These are phyloP conservation scores for Colletotrichum lentis DNA, from an alignment of 2,329 filamentous ascomycete species.

Conservation along the genomic window DNA sequence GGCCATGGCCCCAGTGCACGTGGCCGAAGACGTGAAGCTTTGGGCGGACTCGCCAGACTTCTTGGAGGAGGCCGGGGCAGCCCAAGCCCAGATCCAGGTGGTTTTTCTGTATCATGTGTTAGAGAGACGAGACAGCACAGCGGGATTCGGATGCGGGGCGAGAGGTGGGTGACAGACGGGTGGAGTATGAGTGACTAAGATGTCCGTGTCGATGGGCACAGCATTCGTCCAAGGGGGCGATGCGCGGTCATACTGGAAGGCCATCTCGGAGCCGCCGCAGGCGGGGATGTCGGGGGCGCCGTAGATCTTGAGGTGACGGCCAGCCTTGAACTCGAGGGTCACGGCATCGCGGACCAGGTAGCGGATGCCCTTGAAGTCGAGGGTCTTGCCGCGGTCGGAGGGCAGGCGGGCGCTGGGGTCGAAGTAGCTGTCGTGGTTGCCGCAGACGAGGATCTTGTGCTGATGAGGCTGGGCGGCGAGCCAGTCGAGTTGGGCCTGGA, in stretches of 20 bases:
- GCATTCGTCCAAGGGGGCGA: slow-evolving; percentile 76
- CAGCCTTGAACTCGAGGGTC: slow-evolving; percentile 68
- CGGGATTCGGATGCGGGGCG: neutral
- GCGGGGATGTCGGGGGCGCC: slow-evolving; percentile 82
- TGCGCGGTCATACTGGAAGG: slow-evolving; percentile 76
- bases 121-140: neutral
- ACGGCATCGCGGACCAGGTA: slow-evolving; percentile 78
- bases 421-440: slow-evolving; percentile 90
- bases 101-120: slow-evolving; percentile 56
- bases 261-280: slow-evolving; percentile 76
- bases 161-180: slow-evolving; percentile 56
- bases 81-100: slow-evolving; percentile 76
- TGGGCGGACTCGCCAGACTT: slow-evolving; percentile 78
- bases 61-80: slow-evolving; percentile 73
- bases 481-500: slow-evolving; percentile 89
- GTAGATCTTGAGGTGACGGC: slow-evolving; percentile 74
- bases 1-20: slow-evolving; percentile 78
- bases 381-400: slow-evolving; percentile 62
- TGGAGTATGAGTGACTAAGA: slow-evolving; percentile 83
- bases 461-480: slow-evolving; percentile 75
- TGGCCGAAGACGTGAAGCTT: slow-evolving; percentile 85
- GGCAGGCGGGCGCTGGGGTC: slow-evolving; percentile 69
- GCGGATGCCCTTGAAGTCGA: slow-evolving; percentile 73
- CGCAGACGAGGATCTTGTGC: slow-evolving; percentile 83
- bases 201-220: slow-evolving; percentile 75